Percentiles rank a stretch among this genome's conserved stretches.
phyloP scores from a whole-genome alignment of 306 rosid species.

The Trifolium pratense region DNA sequence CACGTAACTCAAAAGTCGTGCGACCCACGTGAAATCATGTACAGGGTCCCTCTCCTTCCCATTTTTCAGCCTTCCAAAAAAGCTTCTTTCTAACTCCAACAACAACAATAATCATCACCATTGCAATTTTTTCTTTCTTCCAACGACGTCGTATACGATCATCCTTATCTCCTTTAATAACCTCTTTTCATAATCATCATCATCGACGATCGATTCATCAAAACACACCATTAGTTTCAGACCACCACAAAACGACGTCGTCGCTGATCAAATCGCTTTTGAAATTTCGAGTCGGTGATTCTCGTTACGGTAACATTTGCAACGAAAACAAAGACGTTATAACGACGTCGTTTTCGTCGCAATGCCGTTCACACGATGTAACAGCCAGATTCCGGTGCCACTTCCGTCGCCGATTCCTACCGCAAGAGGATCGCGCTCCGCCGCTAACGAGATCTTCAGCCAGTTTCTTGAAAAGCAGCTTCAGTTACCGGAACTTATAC shows the following conservation, averaged over 20 bases:
- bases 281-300: background rate
- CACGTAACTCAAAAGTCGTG: conserved; percentile 44
- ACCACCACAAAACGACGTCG: background rate
- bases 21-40: conserved; percentile 44
- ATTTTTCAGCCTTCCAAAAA: conserved; percentile 39
- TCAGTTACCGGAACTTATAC: conserved; percentile 55
- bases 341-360: conserved; percentile 37
- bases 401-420: conserved; percentile 87
- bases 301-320: background rate
- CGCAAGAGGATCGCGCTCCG: conserved; percentile 70
- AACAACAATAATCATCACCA: background rate
- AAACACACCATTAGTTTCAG: too few species aligned
- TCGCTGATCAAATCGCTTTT: background rate
- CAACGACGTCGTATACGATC: conserved; percentile 16
- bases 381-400: conserved; percentile 45
- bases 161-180: background rate
- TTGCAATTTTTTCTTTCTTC: background rate
- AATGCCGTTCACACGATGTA: conserved; percentile 50
- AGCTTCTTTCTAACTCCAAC: conserved; percentile 28
- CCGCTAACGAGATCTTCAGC: conserved; percentile 60
- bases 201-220: too few species aligned
- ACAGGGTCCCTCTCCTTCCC: conserved; percentile 41
- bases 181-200: background rate
- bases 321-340: background rate
- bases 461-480: conserved; percentile 58